phyloP scores from a whole-genome alignment of 495 filamentous ascomycete species.

The Durotheca rogersii region DNA sequence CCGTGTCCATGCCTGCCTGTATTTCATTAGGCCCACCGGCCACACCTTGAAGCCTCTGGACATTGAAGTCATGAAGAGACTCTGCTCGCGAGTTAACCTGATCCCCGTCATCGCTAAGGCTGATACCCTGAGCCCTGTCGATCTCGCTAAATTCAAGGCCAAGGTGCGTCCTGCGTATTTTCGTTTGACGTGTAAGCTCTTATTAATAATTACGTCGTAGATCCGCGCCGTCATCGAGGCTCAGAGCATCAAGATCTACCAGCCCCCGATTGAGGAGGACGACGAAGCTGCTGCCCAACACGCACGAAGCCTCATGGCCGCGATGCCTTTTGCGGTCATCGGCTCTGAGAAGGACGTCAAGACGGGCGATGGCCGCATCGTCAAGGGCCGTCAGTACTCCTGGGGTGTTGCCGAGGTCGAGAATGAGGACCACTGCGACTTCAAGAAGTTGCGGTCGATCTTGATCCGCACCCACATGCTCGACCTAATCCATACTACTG shows the following conservation, averaged over 20 bases:
- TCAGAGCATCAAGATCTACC: slow-evolving; percentile 99
- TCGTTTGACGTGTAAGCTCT: too few species aligned
- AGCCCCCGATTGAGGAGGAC: slow-evolving; percentile 94
- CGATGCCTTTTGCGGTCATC: slow-evolving; percentile 98
- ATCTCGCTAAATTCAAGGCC: slow-evolving; percentile 89
- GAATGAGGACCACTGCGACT: slow-evolving; percentile 99
- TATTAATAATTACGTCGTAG: slow-evolving; percentile 53
- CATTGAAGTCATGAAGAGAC: slow-evolving; percentile 99
- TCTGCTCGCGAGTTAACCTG: slow-evolving; percentile 95
- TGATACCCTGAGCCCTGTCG: slow-evolving; percentile 89
- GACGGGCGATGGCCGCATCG: slow-evolving; percentile 89
- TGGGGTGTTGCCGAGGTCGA: slow-evolving; percentile 99
- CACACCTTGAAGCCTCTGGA: slow-evolving; percentile 98
- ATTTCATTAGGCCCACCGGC: slow-evolving; percentile 98
- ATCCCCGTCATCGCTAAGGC: slow-evolving; percentile 99
- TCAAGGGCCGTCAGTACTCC: slow-evolving; percentile 97
- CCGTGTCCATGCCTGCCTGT: slow-evolving; percentile 95
- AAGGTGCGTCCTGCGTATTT: slow-evolving; percentile 65
- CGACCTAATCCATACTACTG: slow-evolving; percentile 98
- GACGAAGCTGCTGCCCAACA: slow-evolving; percentile 94
- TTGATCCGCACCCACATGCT: slow-evolving; percentile 99
- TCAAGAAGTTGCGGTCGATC: slow-evolving; percentile 99
- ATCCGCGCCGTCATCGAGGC: slow-evolving; percentile 94
- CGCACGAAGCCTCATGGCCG: slow-evolving; percentile 87
- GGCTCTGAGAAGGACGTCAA: slow-evolving; percentile 99